Base-by-base conservation (phyloP, 768 basidiomycete species). In the Trametes elegans region DNA sequence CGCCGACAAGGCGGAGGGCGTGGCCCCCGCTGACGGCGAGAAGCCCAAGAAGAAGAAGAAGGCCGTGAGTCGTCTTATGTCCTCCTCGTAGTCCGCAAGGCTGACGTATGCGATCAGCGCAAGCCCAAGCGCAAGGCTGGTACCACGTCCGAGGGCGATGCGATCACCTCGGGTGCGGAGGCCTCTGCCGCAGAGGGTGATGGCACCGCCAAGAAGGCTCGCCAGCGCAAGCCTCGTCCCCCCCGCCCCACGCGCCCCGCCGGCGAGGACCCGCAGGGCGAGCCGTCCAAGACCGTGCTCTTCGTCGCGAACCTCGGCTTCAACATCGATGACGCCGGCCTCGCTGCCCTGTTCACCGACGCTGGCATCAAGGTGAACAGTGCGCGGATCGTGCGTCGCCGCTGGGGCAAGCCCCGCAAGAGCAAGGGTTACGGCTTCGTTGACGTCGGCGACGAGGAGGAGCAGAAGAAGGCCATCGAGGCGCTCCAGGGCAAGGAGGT, bases 221-320 rank as follows among this genome's bases (percentile, higher is more conserved):
- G 82, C 64, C 59, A 69, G 58, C 84, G 82, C 71, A 88, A 80
- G 71, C 73, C 77, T 63, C 84, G 75, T 65, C 65, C 73, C 19
- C 79, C 79, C 49, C 87, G 84, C 50, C 67, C 79, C 51, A 72
- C 77, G 48, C 90, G 90, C 65, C 80, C 88, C 26, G 81, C 78
- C 27, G 92, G 90, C 49, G 87, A 93, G 71, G 88, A 90, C 57
- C 93, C 93, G 26, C 77, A 75, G 49, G 93, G 93, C 65, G 92
- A 93, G 70, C 91, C 87, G 27, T 93, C 91, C 69, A 88, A 88
- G 78, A 88, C 80, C 53, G 84, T 91, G 75, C 79, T 98, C 62
- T 98, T 98, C 66, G 94, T 98, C 64, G 96, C 95, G 75, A 98
- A 98, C 78, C 92, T 98, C 57, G 92, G 93, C 40, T 98, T 98